Base-by-base conservation (phyloP, 2,329 filamentous ascomycete genomes). In the Phaeosphaeriaceae sp. region DNA sequence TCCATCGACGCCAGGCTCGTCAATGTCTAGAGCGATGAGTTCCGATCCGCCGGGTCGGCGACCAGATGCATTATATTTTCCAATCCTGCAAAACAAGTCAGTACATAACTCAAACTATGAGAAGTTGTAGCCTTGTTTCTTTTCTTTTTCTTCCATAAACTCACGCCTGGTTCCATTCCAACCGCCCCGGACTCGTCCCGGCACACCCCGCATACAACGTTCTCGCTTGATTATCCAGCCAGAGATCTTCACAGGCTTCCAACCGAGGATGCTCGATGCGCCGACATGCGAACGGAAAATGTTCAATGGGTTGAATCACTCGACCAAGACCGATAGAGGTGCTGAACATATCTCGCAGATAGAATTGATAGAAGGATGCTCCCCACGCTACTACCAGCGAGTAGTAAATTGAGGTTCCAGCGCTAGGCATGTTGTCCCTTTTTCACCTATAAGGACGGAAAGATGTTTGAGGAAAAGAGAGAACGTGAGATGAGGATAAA, bases 171-270 rank as follows among this genome's bases (percentile, higher is more conserved):
- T 60, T 68, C 65, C 67, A 70, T 8, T 52, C 56, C 40, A 61
- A 28, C 7, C 64, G 52, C 6, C 46, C 36, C 23, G 36, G 36
- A 39, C 50, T 30, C 0, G 63, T 64, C 3, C 64, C 64, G 4
- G 63, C 55, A 50, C 67, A 70, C 7, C 64, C 67, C 9, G 65
- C 67, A 51, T 70, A 70, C 15, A 70, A 9, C 2, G 58, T 51
- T 13, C 66, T 50, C 4, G 46, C 58, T 16, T 64, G 44, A 40
- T 64, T 48, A 36, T 70, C 66, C 6, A 70, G 54, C 65, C 67
- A 70, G 3, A 70, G 34, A 33, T 70, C 66, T 46, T 69, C 67
- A 36, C 66, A 69, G 4, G 55, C 66, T 35, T 68, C 60, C 13
- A 70, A 42, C 3, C 54, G 52, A 8, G 64, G 54, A 47, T 69